Conservation (phyloP, 192 early-diverging fungal genomes). For the Dissophora globulifera region DNA sequence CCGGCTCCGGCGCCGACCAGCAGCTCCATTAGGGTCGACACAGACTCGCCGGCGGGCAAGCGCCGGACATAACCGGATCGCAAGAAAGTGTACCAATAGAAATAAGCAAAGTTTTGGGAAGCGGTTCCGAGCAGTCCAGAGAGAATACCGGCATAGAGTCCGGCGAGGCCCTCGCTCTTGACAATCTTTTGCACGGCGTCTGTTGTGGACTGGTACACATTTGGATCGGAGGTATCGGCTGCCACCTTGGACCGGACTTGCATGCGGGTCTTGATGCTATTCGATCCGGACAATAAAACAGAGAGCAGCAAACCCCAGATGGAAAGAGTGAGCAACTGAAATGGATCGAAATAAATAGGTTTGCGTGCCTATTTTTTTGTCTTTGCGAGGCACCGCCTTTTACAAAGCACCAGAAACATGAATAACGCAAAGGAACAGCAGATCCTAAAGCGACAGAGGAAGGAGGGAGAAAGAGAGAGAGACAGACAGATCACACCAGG, state of each 20-base stretch:
- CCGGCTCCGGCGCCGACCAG: constrained; percentile 91
- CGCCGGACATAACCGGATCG: constrained; percentile 67
- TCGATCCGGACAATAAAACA: background rate
- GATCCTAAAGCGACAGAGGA: constrained; percentile 29
- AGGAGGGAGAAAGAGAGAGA: background rate
- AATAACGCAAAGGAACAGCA: too few relatives aligned
- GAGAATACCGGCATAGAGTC: constrained; percentile 90
- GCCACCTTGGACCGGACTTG: constrained; percentile 89
- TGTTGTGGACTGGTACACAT: constrained; percentile 60
- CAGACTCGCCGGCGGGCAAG: constrained; percentile 54
- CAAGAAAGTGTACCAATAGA: constrained; percentile 84
- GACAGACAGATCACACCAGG: constrained; percentile 4
- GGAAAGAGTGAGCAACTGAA: too few relatives aligned
- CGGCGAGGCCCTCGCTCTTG: constrained; percentile 81
- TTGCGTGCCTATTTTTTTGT: too few relatives aligned
- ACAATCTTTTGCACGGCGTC: constrained; percentile 90
- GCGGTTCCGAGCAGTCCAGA: constrained; percentile 83
- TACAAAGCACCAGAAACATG: background rate
- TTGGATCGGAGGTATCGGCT: constrained; percentile 31
- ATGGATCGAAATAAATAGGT: too few relatives aligned
- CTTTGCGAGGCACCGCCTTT: too few relatives aligned
- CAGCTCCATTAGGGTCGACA: constrained; percentile 90
- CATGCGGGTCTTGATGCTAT: constrained; percentile 93
- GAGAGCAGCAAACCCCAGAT: background rate
- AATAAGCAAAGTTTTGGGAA: constrained; percentile 85